Evolutionary conservation across 1,139 yeast species (phyloP).

Genomic region (Pichia sp.): DNA sequence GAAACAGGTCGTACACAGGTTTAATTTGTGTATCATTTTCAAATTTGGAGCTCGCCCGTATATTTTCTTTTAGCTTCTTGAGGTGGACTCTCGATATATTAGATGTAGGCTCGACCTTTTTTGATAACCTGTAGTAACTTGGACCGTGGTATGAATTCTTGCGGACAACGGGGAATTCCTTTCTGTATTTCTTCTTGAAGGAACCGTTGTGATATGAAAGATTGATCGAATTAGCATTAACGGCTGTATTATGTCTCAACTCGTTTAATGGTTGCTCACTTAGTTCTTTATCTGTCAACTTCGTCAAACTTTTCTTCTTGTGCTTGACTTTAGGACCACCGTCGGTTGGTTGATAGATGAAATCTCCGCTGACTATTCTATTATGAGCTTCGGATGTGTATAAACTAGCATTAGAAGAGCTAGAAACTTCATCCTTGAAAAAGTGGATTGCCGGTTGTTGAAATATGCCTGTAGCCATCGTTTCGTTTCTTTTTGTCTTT

Average conservation of each 20-base stretch:
- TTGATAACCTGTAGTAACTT: slow-evolving; percentile 16
- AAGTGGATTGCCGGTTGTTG: slow-evolving; percentile 8
- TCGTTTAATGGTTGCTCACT: not conserved
- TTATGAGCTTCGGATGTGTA: slow-evolving; percentile 14
- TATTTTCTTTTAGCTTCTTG: not conserved
- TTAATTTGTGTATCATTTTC: slow-evolving; percentile 13
- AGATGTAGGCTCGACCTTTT: slow-evolving; percentile 4
- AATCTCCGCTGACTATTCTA: slow-evolving; percentile 11
- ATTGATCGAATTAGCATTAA: no score
- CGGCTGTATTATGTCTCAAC: not conserved
- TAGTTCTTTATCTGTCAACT: not conserved
- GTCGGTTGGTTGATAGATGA: slow-evolving; percentile 8
- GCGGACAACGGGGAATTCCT: slow-evolving; percentile 20
- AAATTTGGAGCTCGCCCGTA: slow-evolving; percentile 3
- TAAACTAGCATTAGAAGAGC: slow-evolving; percentile 11
- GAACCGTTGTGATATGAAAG: not conserved
- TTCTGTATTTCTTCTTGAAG: slow-evolving; percentile 1
- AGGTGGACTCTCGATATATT: not conserved
- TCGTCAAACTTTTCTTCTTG: not conserved
- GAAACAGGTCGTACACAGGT: slow-evolving; percentile 14
- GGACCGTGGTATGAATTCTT: slow-evolving; percentile 22
- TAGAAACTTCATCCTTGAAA: slow-evolving; percentile 7
- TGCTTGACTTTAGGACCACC: not conserved
- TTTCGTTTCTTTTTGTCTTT: no score
- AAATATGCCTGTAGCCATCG: slow-evolving; percentile 11